phyloP scores from a whole-genome alignment of 2,329 filamentous ascomycete genomes.

The Phialocephala subalpina region DNA sequence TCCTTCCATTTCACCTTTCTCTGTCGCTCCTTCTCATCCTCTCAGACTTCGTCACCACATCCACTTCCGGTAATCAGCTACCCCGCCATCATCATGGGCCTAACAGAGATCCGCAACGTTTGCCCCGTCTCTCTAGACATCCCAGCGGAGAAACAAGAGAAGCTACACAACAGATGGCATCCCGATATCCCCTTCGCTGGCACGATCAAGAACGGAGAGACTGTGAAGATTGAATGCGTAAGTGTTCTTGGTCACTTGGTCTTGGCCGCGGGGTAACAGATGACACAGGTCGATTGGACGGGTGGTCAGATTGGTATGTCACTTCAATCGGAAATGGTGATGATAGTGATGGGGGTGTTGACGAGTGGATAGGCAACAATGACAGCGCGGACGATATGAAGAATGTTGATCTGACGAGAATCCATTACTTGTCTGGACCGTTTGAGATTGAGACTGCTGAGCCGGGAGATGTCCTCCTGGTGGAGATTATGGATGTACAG shows the following conservation, averaged over 20 bases:
- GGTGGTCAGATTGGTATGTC: conserved; percentile 78
- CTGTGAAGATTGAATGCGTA: conserved; percentile 89
- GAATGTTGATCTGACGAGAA: conserved; percentile 82
- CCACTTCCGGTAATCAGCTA: conserved; percentile 8
- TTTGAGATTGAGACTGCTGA: conserved; percentile 87
- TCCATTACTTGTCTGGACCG: conserved; percentile 90
- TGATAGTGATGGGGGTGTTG: background rate
- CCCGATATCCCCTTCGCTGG: conserved; percentile 82
- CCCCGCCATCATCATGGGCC: conserved; percentile 49
- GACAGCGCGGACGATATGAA: conserved; percentile 89
- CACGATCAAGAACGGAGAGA: conserved; percentile 82
- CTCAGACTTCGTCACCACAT: too few species aligned
- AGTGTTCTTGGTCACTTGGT: conserved; percentile 18
- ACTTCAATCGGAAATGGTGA: background rate
- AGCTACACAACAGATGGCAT: conserved; percentile 90
- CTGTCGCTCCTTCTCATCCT: background rate
- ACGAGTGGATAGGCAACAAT: conserved; percentile 67
- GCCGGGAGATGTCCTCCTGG: conserved; percentile 79
- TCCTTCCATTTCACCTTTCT: too few species aligned
- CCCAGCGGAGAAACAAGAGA: conserved; percentile 73
- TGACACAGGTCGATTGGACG: conserved; percentile 53
- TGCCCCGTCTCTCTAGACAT: conserved; percentile 78
- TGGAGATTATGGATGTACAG: conserved; percentile 94
- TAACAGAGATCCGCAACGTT: conserved; percentile 70
- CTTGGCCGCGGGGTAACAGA: conserved; percentile 1